Evolutionary conservation across 2,329 filamentous ascomycete genomes (phyloP), one percentile per base, ranked within the genome.

Genomic region (Fusarium odoratissimum): DNA sequence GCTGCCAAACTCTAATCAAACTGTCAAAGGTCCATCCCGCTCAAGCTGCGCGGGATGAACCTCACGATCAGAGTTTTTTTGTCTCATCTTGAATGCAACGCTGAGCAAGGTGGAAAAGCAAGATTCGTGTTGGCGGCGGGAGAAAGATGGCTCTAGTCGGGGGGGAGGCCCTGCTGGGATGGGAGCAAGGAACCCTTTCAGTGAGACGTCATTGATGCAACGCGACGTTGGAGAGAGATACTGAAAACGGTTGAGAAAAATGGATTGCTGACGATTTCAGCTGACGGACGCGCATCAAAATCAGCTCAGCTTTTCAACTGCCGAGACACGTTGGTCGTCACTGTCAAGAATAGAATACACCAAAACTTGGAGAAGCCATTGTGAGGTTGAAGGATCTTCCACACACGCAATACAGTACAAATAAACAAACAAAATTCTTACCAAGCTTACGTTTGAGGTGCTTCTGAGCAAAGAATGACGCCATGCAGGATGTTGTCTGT

Each of bases 131-230:
- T 48, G 35, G 42, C 64, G 40, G 66, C 58, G 58, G 66, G 44
- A 69, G 64, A 69, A 52, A 46, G 61, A 58, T 61, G 62, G 31
- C 44, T 69, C 64, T 45, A 63, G 58, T 44, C 35, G 52, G 64
- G 48, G 48, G 31, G 30, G 38, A 64, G 46, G 66, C 58, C 45
- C 45, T 69, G 58, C 49, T 51, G 21, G 25, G 37, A 41, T 60
- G 31, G 25, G 42, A 61, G 44, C 64, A 69, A 69, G 66, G 64
- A 61, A 57, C 25, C 33, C 28, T 51, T 31, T 51, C 28, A 28
- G 35, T 14, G 28, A 52, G 41, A 69, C 66, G 66, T 69, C 66
- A 69, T 69, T 51, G 37, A 69, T 69, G 66, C 58, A 52, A 69
- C 66, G 38, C n/a, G 46, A 48, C 28, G 44, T 51, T 62, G 49